Base-by-base conservation (phyloP, 225 moss, liverwort and hornwort species). In the Pleurozium schreberi region DNA sequence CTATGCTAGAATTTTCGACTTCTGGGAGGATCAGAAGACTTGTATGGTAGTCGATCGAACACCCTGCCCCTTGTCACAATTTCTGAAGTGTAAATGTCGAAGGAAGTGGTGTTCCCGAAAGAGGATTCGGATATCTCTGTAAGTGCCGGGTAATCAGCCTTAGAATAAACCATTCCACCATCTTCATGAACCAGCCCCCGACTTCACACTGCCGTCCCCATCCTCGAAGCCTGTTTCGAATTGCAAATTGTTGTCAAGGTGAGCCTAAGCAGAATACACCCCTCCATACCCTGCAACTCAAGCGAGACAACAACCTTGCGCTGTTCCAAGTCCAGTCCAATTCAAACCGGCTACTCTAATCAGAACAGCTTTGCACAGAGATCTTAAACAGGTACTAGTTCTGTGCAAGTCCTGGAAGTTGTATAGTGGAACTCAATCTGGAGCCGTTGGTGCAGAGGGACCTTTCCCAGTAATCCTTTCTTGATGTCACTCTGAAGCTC, bases 351-450 rank as follows among this genome's bases (percentile, higher is more conserved):
- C 80, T 68, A 86, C 61, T 38, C 66, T 78, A 90, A 83, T 60
- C 67, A 85, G 59, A 57, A 52, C 58, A 60, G 33, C 52, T 75
- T 71, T 40, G 67, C 43, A 77, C 52, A 68, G 40, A 43, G 14
- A 83, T 33, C 67, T 89, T 81, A 92, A 82, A 92, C 83, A 45
- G 88, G 66, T 53, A 90, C 85, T 58, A 93, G 45, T 58, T 93
- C 93, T 30, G 89, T 90, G 91, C 91, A 91, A 74, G 92, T 88
- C 62, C 88, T 90, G 66, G 90, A 93, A 43, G 85, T 65, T 43
- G 95, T 96, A 27, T 95, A 97, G 86, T 99, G 97, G 77, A 99
- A 99, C 93, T 99, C 98, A 23, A 99, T 96, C 91, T 99, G 98
- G 83, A 99, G 94, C 84, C 96, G 96, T 90, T 93, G 94, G 80